A percentile compares a stretch with the other conserved stretches of the same genome.
Evolutionary conservation across 768 basidiomycete genomes (phyloP).

Genomic region (Trametes villosa): DNA sequence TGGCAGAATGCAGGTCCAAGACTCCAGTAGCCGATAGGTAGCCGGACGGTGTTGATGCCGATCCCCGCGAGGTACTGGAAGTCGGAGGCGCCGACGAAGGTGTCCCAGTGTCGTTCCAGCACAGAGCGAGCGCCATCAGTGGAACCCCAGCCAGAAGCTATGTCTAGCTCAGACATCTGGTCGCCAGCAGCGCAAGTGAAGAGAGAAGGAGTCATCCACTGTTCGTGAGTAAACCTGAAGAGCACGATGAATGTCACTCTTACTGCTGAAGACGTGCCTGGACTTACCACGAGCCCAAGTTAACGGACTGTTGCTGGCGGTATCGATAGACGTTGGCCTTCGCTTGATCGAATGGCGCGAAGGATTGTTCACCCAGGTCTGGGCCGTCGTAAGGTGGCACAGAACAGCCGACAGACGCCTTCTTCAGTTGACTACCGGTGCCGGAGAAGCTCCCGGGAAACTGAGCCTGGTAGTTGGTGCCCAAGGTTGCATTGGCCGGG

Average conservation of each 20-base stretch:
- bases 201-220: slow-evolving; percentile 74
- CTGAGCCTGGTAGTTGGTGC: neutral
- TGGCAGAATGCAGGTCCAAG: slow-evolving; percentile 42
- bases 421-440: slow-evolving; percentile 2
- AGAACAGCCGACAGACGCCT: slow-evolving; percentile 20
- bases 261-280: neutral
- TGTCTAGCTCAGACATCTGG: slow-evolving; percentile 61
- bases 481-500: neutral
- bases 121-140: slow-evolving; percentile 47
- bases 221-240: slow-evolving; percentile 69
- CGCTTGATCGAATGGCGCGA: slow-evolving; percentile 53
- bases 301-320: slow-evolving; percentile 65
- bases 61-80: slow-evolving; percentile 61
- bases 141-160: slow-evolving; percentile 66
- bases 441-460: slow-evolving; percentile 2
- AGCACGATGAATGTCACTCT: neutral
- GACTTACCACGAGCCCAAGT: slow-evolving; percentile 63
- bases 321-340: slow-evolving; percentile 60
- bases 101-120: slow-evolving; percentile 76
- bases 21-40: slow-evolving; percentile 58
- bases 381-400: slow-evolving; percentile 28
- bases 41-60: slow-evolving; percentile 65
- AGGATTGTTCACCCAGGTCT: slow-evolving; percentile 38
- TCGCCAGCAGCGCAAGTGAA: slow-evolving; percentile 60
- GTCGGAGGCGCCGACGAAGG: slow-evolving; percentile 67